Base-by-base conservation (phyloP, 176 grass and related monocot genomes). In the Puccinellia tenuiflora region DNA sequence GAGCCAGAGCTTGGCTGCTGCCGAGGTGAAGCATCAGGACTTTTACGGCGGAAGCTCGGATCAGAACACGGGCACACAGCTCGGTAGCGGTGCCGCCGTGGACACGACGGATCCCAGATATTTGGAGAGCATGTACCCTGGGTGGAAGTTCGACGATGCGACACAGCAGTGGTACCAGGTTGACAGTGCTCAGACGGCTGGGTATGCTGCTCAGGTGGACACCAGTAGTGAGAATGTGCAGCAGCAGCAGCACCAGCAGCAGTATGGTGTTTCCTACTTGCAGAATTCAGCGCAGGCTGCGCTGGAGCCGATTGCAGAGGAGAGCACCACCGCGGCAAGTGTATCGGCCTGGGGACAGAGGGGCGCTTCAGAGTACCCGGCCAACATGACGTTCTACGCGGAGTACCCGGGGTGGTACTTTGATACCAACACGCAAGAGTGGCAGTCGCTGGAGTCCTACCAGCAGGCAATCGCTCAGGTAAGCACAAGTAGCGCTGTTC, bases 331-430 rank as follows among this genome's bases (percentile, higher is more conserved):
- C 17, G 25, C 74, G 13, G 79, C 43, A 2, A 73, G 24, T 35
- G 83, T 15, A 56, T 75, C 71, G 7, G 78, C 79, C 46, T 93
- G 79, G 89, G 88, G 78, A 24, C 85, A 81, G 53, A 80, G 39
- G 3, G 51, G 7, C 1, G 37, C 21, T 55, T 65, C 29, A 0
- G 91, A 94, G 22, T 99, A 92, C 85, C 97, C 97, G 33, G 51
- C 91, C 6, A 99, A 99, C 86, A 94, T 99, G 89, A 57, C 94
- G 24, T 99, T 99, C 76, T 94, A 99, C 12, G 68, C 93, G 0
- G 87, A 92, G 68, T 99, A 99, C 75, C 97, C 88, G 1, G 91
- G 93, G 68, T 99, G 93, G 93, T 99, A 94, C 81, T 99, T 92
- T 12, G 97, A 99, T 68, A 99, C 91, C 47, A 92, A 88, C 84